A percentile compares a stretch with the other conserved stretches of the same genome.
phyloP scores from a whole-genome alignment of 257 asterid genomes.

The Gardenia jasminoides region DNA sequence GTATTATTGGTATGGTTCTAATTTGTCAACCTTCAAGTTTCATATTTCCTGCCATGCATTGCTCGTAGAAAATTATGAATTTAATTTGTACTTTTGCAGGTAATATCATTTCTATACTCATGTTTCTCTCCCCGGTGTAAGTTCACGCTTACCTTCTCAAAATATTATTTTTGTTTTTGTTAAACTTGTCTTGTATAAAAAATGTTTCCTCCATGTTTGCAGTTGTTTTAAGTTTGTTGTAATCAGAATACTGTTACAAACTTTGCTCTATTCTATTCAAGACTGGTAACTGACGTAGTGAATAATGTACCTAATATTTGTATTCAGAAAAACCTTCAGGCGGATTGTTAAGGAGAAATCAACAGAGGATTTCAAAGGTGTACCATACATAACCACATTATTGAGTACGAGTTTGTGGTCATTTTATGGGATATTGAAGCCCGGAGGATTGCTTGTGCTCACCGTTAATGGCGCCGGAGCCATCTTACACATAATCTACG shows the following conservation, averaged over 20 bases:
- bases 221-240: no score
- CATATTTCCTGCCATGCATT: neutral
- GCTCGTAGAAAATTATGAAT: neutral
- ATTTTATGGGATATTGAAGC: slow-evolving; percentile 57
- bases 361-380: slow-evolving; percentile 53
- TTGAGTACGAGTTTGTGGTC: slow-evolving; percentile 60
- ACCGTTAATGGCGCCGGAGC: slow-evolving; percentile 69
- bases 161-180: neutral
- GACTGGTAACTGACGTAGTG: no score
- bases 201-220: neutral
- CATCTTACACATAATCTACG: slow-evolving; percentile 50
- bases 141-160: slow-evolving; percentile 2
- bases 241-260: no score
- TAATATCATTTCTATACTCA: slow-evolving; percentile 50
- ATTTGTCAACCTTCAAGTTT: neutral
- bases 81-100: slow-evolving; percentile 34
- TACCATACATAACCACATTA: slow-evolving; percentile 51
- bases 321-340: slow-evolving; percentile 27
- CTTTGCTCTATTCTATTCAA: no score
- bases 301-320: no score
- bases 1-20: slow-evolving; percentile 30
- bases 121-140: slow-evolving; percentile 54
- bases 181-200: neutral
- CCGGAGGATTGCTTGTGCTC: slow-evolving; percentile 52
- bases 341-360: slow-evolving; percentile 49